phyloP scores from a whole-genome alignment of 2,329 filamentous ascomycete genomes.

The Aspergillus alliaceus region DNA sequence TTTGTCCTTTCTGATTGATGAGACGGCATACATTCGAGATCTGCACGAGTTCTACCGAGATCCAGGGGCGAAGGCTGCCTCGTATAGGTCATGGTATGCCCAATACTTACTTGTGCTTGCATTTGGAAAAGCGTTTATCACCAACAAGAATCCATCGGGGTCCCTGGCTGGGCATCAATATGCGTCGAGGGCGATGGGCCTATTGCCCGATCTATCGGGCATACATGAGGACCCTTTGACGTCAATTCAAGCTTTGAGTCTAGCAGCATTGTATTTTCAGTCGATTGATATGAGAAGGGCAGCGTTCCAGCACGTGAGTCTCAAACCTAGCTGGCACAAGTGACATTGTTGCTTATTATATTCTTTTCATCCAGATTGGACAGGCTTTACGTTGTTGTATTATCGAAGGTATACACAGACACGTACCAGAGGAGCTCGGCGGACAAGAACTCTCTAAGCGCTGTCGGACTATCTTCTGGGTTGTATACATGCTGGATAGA shows the following conservation, averaged over 20 bases:
- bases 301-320: conserved; percentile 41
- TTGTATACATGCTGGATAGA: conserved; percentile 29
- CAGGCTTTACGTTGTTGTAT: conserved; percentile 29
- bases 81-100: conserved; percentile 49
- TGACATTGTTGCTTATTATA: not conserved
- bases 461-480: conserved; percentile 29
- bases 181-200: conserved; percentile 39
- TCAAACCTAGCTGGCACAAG: not conserved
- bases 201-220: conserved; percentile 39
- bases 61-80: conserved; percentile 25
- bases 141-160: conserved; percentile 30
- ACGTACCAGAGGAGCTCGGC: conserved; percentile 25
- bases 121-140: conserved; percentile 56
- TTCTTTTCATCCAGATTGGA: conserved; percentile 20
- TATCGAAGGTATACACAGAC: conserved; percentile 28
- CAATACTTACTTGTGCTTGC: conserved; percentile 57
- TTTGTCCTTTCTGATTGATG: conserved; percentile 57
- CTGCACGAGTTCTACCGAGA: conserved; percentile 45
- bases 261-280: conserved; percentile 42
- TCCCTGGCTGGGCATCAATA: conserved; percentile 41
- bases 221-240: conserved; percentile 31
- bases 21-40: conserved; percentile 41
- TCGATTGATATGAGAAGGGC: conserved; percentile 43
- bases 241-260: conserved; percentile 34
- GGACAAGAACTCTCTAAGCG: conserved; percentile 24